Base-by-base conservation (phyloP, 768 basidiomycete genomes). In the Termitomyces sp. region DNA sequence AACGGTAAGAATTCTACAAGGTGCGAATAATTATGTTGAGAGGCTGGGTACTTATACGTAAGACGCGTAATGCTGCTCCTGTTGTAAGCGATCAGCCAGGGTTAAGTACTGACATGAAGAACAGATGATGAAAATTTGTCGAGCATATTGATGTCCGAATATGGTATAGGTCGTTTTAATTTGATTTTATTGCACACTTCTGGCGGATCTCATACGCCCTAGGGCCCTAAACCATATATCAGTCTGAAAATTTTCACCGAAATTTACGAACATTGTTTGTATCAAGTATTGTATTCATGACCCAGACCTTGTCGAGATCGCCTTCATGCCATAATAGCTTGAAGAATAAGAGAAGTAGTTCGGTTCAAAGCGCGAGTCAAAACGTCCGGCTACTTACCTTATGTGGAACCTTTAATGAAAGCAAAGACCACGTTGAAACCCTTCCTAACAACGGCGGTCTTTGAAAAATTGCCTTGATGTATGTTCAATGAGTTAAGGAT, bases 61-160 rank as follows among this genome's bases (percentile, higher is more conserved):
- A 26, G 18, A 30, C 33, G 35, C 30, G 33, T 35, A 51, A 51
- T 38, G 33, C 26, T 22, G 33, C 26, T 22, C 5, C 32, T 11
- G 7, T 26, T 16, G 18, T 32, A 32, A 48, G 28, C 47, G 47
- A 51, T 51, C 50, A 51, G 14, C 18, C 32, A 40, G 35, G 50
- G 52, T 28, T 9, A 24, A n/a, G 30, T 10, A 14, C 30, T 47
- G 40, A 52, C 20, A 44, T 54, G 49, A 52, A 51, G 28, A 46
- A 55, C 57, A 41, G 8, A 55, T 35, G 20, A 18, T 26, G 53
- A 48, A 52, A 43, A 56, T 50, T 54, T 54, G 60, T 51, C 52
- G 51, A 57, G 60, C 52, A 49, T 53, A 36, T 30, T 52, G 52
- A 52, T 59, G 53, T 55, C 58, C 58, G 3, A 22, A 13, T 48